phyloP scores from a whole-genome alignment of 441 rosid species.

The Capsella rubella region DNA sequence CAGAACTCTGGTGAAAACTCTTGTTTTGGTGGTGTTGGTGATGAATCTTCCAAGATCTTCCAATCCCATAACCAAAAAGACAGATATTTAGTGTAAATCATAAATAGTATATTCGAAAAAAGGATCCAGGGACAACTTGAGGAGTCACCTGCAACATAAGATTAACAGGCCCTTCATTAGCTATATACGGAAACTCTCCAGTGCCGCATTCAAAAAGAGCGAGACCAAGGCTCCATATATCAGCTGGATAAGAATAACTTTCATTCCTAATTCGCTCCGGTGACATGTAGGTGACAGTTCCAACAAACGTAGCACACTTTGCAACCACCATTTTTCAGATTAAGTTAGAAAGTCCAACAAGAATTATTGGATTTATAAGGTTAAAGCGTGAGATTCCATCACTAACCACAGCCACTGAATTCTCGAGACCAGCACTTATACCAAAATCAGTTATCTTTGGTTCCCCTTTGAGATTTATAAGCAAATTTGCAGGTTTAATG shows the following conservation, averaged over 20 bases:
- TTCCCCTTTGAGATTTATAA: constrained; percentile 92
- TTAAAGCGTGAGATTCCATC: constrained; percentile 17
- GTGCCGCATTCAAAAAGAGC: constrained; percentile 97
- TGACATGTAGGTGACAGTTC: constrained; percentile 99
- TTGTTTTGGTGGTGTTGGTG: constrained; percentile 80
- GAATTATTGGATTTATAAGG: constrained; percentile 7
- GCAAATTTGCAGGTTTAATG: constrained; percentile 96
- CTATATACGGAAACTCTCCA: constrained; percentile 91
- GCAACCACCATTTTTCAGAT: constrained; percentile 34
- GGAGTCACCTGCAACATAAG: constrained; percentile 88
- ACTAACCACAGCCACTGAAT: constrained; percentile 93
- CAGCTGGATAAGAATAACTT: constrained; percentile 92
- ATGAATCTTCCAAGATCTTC: constrained; percentile 95
- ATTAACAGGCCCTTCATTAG: constrained; percentile 89
- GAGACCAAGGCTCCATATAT: constrained; percentile 98
- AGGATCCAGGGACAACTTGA: constrained; percentile 18
- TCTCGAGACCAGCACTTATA: constrained; percentile 92
- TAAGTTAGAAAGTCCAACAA: constrained; percentile 19
- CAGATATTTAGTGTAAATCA: background rate
- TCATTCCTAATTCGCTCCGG: constrained; percentile 89
- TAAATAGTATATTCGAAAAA: background rate
- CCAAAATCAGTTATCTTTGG: constrained; percentile 97
- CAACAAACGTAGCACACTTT: constrained; percentile 98
- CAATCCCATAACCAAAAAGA: constrained; percentile 9
- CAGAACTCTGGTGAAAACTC: constrained; percentile 92